phyloP scores from a whole-genome alignment of 805 yeast species.

The Starmerella tilneyi region DNA sequence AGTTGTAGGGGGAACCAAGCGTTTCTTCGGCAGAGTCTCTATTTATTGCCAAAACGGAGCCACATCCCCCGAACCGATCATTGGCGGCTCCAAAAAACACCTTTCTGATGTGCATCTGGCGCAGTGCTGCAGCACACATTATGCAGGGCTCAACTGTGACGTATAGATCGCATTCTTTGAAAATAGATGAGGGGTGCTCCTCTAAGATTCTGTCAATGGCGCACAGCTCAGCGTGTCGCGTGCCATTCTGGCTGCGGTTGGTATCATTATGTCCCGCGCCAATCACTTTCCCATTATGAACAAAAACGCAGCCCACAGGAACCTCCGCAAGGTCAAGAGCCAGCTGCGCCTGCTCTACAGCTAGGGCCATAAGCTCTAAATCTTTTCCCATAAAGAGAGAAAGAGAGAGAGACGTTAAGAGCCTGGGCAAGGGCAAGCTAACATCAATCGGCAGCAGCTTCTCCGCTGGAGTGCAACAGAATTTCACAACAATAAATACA shows the following conservation, averaged over 20 bases:
- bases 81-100: slow-evolving; percentile 90
- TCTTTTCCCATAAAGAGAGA: slow-evolving; percentile 19
- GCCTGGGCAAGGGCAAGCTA: neutral
- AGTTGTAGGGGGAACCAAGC: slow-evolving; percentile 36
- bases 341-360: slow-evolving; percentile 41
- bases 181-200: slow-evolving; percentile 28
- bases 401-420: neutral
- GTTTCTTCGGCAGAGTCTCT: slow-evolving; percentile 32
- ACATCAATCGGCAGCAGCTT: neutral
- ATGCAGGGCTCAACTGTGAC: slow-evolving; percentile 98
- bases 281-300: slow-evolving; percentile 43
- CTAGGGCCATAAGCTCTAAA: slow-evolving; percentile 31
- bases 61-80: slow-evolving; percentile 94
- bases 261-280: slow-evolving; percentile 81
- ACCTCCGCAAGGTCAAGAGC: slow-evolving; percentile 65
- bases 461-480: neutral
- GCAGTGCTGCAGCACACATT: slow-evolving; percentile 89
- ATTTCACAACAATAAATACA: neutral
- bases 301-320: slow-evolving; percentile 77
- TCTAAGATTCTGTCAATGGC: slow-evolving; percentile 52
- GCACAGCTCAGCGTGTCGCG: slow-evolving; percentile 84
- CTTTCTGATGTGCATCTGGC: slow-evolving; percentile 61
- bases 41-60: slow-evolving; percentile 62
- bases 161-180: slow-evolving; percentile 56
- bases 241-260: slow-evolving; percentile 73